Base-by-base conservation (phyloP, 2,329 filamentous ascomycete genomes). In the Fusarium pilosicola region DNA sequence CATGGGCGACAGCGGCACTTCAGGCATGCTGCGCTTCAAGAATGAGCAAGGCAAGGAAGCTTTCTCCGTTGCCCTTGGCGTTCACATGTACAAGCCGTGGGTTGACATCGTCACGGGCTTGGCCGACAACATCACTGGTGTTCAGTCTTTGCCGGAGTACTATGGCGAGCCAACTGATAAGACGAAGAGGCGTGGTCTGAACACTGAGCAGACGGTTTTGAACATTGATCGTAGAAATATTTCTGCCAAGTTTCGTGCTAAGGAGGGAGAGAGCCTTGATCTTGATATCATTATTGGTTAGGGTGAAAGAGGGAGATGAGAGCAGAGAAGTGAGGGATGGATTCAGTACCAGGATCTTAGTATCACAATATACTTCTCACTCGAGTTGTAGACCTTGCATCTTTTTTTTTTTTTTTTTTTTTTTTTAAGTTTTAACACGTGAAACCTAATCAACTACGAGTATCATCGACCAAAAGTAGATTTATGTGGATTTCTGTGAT, bases 21-120 rank as follows among this genome's bases (percentile, higher is more conserved):
- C 70, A 0, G 74, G 73, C 13, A 69, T 76, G 44, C 68, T 75
- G 10, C 74, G 74, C 39, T 75, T 76, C 64, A 75, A 72, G 56
- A 74, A 74, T 1, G 74, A 75, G 44, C 28, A 75, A 11, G 65
- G 65, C 54, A 76, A 70, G 24, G 74, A 75, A 18, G 70, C 64
- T 6, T 75, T 75, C 59, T 76, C 75, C 22, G 45, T 75, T 20
- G 73, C 64, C 7, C 4, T 75, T 7, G 74, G 74, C 0, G 74
- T 76, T 1, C 74, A 75, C 49, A 48, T 74, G 59, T 72, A 74
- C 58, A 75, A 75, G 74, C 73, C 70, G 3, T 76, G 74, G 73
- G 45, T 76, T 7, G 74, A 76, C 32, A 70, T 39, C 15, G 39
- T 76, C 8, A 74, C 74, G 3, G 74, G 70, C 3, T 64, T 76